Base-by-base conservation (phyloP, 106 monocot genomes). In the Allium fistulosum region DNA sequence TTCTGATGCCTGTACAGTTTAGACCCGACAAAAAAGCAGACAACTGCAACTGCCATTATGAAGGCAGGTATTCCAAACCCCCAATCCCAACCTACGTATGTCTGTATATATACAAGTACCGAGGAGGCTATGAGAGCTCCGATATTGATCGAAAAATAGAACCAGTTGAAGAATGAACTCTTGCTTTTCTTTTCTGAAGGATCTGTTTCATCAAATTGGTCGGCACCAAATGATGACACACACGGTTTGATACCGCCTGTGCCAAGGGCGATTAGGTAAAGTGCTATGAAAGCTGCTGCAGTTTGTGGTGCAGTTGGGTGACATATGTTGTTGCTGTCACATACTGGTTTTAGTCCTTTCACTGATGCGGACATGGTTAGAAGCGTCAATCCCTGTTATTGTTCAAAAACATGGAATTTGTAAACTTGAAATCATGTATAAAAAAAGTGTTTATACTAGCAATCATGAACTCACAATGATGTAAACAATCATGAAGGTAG, bases 101-200 rank as follows among this genome's bases (percentile, higher is more conserved):
- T 77, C 69, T 82, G 81, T 18, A 82, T 66, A 59, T 70, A 82
- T 6, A 82, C 81, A 53, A 82, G 52, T 58, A 74, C 77, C 26
- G 77, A 69, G 8, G 77, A 73, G 28, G 81, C 81, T 59, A 82
- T 27, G 6, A 82, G 68, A 5, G 76, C 81, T 48, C 81, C 81
- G 17, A 81, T 74, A 68, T 82, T 82, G 57, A 82, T 77, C 7
- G 81, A 77, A 18, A 82, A 74, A 70, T 82, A 82, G 73, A 82
- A 82, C 81, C 81, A 82, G 49, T 82, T 82, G 69, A 82, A 82
- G 77, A 82, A 82, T 0, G 81, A 82, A 17, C 69, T 77, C 73
- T 82, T 82, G 62, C 81, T 82, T 56, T 73, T 77, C 81, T 82
- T 82, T 58, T 82, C 81, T n/a, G 62, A 52, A 22, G 65, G 69